phyloP scores from a whole-genome alignment of 768 basidiomycete genomes.

The Kwoniella shandongensis region DNA sequence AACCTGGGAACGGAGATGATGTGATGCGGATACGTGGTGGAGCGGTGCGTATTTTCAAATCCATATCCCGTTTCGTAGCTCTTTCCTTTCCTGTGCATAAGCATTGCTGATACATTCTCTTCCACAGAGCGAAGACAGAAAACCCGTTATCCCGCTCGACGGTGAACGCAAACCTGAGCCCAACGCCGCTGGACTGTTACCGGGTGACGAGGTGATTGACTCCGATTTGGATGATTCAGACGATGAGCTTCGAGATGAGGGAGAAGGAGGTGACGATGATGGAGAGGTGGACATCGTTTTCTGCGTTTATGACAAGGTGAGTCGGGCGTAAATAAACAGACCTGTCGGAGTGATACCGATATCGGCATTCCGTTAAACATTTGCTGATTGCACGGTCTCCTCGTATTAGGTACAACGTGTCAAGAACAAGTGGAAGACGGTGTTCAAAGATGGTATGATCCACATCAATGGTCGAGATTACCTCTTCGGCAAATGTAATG shows the following conservation, averaged over 20 bases:
- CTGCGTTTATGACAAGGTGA: constrained; percentile 96
- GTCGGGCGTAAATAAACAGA: no score
- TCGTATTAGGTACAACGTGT: constrained; percentile 99
- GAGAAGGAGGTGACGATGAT: constrained; percentile 60
- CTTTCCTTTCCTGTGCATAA: background rate
- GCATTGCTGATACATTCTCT: background rate
- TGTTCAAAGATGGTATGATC: constrained; percentile 96
- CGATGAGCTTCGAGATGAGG: constrained; percentile 76
- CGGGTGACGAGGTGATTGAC: constrained; percentile 76
- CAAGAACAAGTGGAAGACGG: constrained; percentile 99
- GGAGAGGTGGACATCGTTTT: constrained; percentile 91
- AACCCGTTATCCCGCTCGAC: constrained; percentile 14
- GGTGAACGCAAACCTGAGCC: constrained; percentile 33
- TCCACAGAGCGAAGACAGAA: constrained; percentile 13
- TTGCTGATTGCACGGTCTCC: no score
- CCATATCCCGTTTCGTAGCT: background rate
- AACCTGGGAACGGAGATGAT: constrained; percentile 30
- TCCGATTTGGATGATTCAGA: constrained; percentile 91
- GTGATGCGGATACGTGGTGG: constrained; percentile 39
- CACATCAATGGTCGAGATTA: constrained; percentile 97
- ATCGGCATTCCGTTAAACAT: no score
- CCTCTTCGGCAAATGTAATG: constrained; percentile 92
- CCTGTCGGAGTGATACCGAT: background rate
- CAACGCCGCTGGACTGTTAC: constrained; percentile 53
- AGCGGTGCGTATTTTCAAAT: constrained; percentile 32